Conservation (phyloP, 2,329 filamentous ascomycete species). For the Trichoderma arundinaceum region DNA sequence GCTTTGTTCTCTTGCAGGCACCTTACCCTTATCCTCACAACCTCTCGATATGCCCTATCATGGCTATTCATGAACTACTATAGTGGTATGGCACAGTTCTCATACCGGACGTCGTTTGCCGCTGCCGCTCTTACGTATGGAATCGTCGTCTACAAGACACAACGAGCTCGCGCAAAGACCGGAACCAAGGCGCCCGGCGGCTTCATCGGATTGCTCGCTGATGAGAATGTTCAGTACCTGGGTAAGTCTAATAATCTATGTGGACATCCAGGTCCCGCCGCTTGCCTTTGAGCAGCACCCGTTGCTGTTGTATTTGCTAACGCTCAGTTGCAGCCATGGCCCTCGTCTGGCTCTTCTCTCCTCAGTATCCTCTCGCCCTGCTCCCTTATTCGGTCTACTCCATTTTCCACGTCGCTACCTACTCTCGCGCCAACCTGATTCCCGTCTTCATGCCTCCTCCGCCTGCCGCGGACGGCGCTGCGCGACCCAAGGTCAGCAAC, state of each 20-base stretch:
- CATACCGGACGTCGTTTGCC: slow-evolving; percentile 89
- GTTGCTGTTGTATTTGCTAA: not conserved
- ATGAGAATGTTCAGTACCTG: slow-evolving; percentile 98
- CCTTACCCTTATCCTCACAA: slow-evolving; percentile 80
- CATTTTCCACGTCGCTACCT: slow-evolving; percentile 96
- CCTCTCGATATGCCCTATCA: slow-evolving; percentile 81
- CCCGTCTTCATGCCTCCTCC: slow-evolving; percentile 78
- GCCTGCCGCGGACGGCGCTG: slow-evolving; percentile 59
- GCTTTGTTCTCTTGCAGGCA: slow-evolving; percentile 62
- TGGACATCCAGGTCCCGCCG: slow-evolving; percentile 4
- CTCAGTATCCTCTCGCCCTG: slow-evolving; percentile 87
- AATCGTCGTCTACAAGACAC: slow-evolving; percentile 98
- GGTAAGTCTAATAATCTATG: slow-evolving; percentile 61
- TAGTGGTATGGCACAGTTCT: slow-evolving; percentile 75
- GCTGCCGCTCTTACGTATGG: slow-evolving; percentile 92
- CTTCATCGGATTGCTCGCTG: slow-evolving; percentile 70
- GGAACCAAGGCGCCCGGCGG: slow-evolving; percentile 67
- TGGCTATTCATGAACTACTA: slow-evolving; percentile 90
- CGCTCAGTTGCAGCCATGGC: slow-evolving; percentile 72
- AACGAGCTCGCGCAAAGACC: slow-evolving; percentile 80
- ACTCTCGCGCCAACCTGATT: slow-evolving; percentile 90
- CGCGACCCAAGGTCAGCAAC: slow-evolving; percentile 55
- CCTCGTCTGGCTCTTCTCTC: slow-evolving; percentile 90
- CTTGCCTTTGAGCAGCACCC: not conserved
- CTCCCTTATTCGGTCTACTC: slow-evolving; percentile 97